Evolutionary conservation across 306 rosid species (phyloP).

Genomic region (cucumber (Cucumis sativus)): DNA sequence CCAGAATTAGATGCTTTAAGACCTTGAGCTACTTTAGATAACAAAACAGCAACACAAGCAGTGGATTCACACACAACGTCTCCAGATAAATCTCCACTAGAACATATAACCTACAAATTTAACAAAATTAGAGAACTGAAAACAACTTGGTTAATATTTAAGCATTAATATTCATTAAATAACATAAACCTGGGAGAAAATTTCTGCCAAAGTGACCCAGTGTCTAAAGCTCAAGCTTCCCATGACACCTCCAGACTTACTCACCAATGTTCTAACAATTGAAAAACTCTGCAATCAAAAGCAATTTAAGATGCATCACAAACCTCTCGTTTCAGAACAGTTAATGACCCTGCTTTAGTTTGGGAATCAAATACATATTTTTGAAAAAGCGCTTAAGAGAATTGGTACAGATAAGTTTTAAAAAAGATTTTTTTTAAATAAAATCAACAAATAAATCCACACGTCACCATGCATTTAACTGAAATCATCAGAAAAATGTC

Average conservation of each 20-base stretch:
- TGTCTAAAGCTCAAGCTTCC: constrained; percentile 49
- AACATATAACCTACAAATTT: constrained; percentile 54
- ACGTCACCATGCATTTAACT: background rate
- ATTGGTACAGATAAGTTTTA: background rate
- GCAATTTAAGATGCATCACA: constrained; percentile 13
- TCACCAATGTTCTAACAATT: constrained; percentile 56
- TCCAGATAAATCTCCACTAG: constrained; percentile 51
- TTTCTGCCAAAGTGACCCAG: constrained; percentile 62
- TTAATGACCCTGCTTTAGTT: background rate
- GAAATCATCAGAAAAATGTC: background rate
- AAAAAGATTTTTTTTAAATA: no score
- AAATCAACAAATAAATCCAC: background rate
- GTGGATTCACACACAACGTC: constrained; percentile 63
- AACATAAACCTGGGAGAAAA: constrained; percentile 64
- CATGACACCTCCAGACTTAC: constrained; percentile 34
- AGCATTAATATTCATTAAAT: constrained; percentile 4
- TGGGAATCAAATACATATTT: background rate
- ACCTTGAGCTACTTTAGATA: constrained; percentile 56
- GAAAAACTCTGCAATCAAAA: constrained; percentile 60
- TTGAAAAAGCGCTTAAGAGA: background rate
- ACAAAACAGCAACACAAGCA: constrained; percentile 61
- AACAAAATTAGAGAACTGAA: constrained; percentile 19
- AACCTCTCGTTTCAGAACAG: background rate
- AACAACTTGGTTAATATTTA: constrained; percentile 4
- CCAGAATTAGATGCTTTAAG: constrained; percentile 35